Conservation (phyloP, 768 basidiomycete species). For the Lactarius tabidus region DNA sequence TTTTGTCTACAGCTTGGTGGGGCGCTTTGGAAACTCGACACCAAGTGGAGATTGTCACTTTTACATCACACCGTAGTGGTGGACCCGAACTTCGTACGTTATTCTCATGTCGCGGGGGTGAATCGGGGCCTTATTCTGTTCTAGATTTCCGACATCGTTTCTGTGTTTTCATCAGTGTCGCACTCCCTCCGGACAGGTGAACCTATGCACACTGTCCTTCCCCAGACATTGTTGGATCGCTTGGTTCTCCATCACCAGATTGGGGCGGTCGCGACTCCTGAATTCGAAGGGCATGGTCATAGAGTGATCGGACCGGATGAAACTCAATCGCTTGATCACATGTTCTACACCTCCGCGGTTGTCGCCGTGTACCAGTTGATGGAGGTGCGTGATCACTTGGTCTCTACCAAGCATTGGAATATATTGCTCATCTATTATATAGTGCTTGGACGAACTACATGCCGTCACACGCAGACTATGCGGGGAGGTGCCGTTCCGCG, state of each 20-base stretch:
- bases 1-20: conserved; percentile 34
- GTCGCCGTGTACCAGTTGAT: conserved; percentile 18
- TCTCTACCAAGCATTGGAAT: neutral
- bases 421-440: neutral
- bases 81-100: conserved; percentile 50
- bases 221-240: conserved; percentile 22
- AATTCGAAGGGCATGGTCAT: neutral
- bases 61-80: conserved; percentile 46
- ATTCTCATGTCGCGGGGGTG: neutral
- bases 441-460: conserved; percentile 23
- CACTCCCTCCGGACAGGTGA: conserved; percentile 23
- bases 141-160: conserved; percentile 43
- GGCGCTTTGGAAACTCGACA: conserved; percentile 42
- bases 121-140: neutral
- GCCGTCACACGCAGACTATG: conserved; percentile 18
- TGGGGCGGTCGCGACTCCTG: neutral
- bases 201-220: conserved; percentile 24
- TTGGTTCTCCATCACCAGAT: conserved; percentile 13
- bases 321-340: conserved; percentile 18
- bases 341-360: conserved; percentile 22
- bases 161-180: conserved; percentile 31
- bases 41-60: conserved; percentile 38
- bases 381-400: conserved; percentile 6
- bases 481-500: conserved; percentile 19
- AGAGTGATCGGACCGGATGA: conserved; percentile 13